Evolutionary conservation across 345 rosid genomes (phyloP).

Genomic region (Salix purpurea): DNA sequence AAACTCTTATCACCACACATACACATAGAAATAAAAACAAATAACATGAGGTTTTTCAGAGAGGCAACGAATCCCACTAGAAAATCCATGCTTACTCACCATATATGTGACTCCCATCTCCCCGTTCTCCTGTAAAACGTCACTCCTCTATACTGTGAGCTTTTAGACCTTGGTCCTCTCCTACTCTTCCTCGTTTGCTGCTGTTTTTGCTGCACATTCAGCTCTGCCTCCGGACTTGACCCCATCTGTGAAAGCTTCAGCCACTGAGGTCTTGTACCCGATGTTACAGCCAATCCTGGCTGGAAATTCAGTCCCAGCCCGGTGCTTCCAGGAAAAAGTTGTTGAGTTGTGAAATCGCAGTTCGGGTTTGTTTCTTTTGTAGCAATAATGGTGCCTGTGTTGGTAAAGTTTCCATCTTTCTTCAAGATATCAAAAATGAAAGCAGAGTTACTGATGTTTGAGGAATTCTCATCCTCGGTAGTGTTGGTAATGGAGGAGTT

Average conservation of each 20-base stretch:
- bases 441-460: conserved; percentile 25
- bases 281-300: conserved; percentile 3
- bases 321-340: conserved; percentile 44
- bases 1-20: background rate
- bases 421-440: conserved; percentile 44
- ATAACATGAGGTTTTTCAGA: background rate
- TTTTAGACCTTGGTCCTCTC: conserved; percentile 33
- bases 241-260: conserved; percentile 41
- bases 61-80: background rate
- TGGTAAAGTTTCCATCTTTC: conserved; percentile 9
- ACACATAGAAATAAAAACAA: background rate
- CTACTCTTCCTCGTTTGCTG: conserved; percentile 31
- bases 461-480: conserved; percentile 41
- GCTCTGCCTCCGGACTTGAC: conserved; percentile 23
- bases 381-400: background rate
- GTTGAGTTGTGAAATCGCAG: conserved; percentile 28
- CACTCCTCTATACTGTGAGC: conserved; percentile 31
- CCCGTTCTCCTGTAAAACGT: conserved; percentile 34
- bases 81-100: conserved; percentile 3
- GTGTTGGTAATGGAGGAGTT: conserved; percentile 43
- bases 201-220: conserved; percentile 38
- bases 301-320: conserved; percentile 22
- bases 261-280: conserved; percentile 32
- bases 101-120: conserved; percentile 33
- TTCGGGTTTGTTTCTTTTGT: conserved; percentile 8